Base-by-base conservation (phyloP, 2,329 filamentous ascomycete genomes). In the Bipolaris cookei region DNA sequence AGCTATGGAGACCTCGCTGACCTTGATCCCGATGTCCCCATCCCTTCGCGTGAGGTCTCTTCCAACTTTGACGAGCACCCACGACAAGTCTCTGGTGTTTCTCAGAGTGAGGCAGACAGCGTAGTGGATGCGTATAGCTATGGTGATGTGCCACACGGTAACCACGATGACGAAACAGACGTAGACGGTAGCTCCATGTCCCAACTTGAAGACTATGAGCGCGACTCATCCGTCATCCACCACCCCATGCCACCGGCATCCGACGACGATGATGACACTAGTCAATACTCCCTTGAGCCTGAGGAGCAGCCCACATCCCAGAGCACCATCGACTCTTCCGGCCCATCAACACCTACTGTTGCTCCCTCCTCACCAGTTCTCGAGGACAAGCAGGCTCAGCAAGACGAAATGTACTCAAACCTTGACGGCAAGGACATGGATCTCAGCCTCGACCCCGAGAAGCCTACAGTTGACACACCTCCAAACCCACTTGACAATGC, bases 1-100 rank as follows among this genome's bases (percentile, higher is more conserved):
- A 82, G 78, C 56, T 80, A 81, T 56, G 78, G 76, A 38, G 78
- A 86, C 46, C 79, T 86, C 30, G 80, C 78, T 16, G 77, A 77
- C 54, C 83, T 92, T 58, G 92, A 98, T 72, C 94, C 94, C 6
- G 94, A 98, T 74, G 85, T 95, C 38, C 91, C 94, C 0, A 91
- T 97, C 65, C 93, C 91, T 18, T 96, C 91, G 34, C 89, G 92
- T 13, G 94, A 97, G 76, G 87, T 87, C 63, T 76, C 73, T 13
- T 85, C 84, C 1, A 80, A 86, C 37, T 73, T 86, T 39, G 82
- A 84, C n/a, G 84, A 86, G 21, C 82, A 83, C 39, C 83, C 82
- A 59, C 82, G 81, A 23, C 88, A 87, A 56, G 83, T 89, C 51
- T 82, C 89, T 45, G 83, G 89, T 69, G 80, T 82, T 20, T 78